phyloP scores from a whole-genome alignment of 2,329 filamentous ascomycete genomes.

The Xylaria polymorpha region DNA sequence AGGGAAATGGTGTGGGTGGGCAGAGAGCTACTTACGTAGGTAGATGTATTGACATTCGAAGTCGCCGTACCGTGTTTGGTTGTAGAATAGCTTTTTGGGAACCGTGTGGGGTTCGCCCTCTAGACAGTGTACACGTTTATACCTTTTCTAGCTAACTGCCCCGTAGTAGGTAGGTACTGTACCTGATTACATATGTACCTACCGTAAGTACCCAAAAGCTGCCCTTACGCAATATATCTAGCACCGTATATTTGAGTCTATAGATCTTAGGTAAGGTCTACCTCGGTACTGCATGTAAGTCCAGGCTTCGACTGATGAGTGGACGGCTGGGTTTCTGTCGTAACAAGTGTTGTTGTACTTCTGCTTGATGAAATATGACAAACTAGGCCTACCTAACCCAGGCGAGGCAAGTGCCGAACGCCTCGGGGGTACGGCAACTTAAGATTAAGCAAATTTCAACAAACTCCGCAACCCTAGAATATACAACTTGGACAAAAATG shows the following conservation, averaged over 20 bases:
- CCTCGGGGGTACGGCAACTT: not conserved
- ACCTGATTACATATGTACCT: not conserved
- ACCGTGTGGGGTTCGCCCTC: not conserved
- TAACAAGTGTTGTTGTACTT: not conserved
- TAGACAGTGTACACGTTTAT: not conserved
- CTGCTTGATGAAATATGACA: not conserved
- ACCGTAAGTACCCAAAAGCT: not conserved
- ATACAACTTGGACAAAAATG: not conserved
- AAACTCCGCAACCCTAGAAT: not conserved
- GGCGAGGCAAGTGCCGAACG: not conserved
- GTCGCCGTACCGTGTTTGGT: not conserved
- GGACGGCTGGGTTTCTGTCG: not conserved
- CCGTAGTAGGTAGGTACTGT: too few species aligned
- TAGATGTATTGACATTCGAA: not conserved
- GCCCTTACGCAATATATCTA: not conserved
- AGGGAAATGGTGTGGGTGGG: conserved; percentile 12
- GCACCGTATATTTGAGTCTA: not conserved
- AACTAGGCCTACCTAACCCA: too few species aligned
- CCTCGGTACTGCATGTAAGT: too few species aligned
- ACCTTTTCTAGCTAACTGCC: not conserved
- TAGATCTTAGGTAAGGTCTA: not conserved
- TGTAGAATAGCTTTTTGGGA: not conserved
- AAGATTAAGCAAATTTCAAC: not conserved
- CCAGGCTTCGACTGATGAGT: not conserved
- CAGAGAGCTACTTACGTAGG: not conserved